phyloP scores from a whole-genome alignment of 1,139 yeast species.

The Kodamaea ohmeri region DNA sequence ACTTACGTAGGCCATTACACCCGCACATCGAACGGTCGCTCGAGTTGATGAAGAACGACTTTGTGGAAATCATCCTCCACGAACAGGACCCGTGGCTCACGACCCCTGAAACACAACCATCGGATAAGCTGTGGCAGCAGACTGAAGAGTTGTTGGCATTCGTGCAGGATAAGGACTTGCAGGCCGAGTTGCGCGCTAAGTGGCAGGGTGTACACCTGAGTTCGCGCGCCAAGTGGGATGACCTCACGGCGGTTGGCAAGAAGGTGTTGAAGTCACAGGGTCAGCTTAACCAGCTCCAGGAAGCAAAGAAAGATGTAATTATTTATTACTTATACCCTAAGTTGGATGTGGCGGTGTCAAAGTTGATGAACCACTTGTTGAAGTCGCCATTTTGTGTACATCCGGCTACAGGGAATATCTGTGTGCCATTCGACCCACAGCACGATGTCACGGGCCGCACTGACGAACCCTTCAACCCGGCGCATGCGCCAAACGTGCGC shows the following conservation, averaged over 20 bases:
- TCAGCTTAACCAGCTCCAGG: slow-evolving; percentile 49
- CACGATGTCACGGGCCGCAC: slow-evolving; percentile 37
- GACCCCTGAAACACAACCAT: slow-evolving; percentile 26
- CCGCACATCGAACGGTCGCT: slow-evolving; percentile 82
- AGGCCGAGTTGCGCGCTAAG: slow-evolving; percentile 47
- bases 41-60: slow-evolving; percentile 60
- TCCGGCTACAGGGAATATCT: slow-evolving; percentile 95
- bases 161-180: slow-evolving; percentile 58
- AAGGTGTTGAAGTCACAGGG: slow-evolving; percentile 43
- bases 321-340: slow-evolving; percentile 84
- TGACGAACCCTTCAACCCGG: slow-evolving; percentile 67
- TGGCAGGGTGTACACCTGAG: slow-evolving; percentile 39
- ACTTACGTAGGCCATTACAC: slow-evolving; percentile 76
- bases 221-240: slow-evolving; percentile 71
- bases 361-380: slow-evolving; percentile 84
- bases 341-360: slow-evolving; percentile 88
- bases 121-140: slow-evolving; percentile 43
- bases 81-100: slow-evolving; percentile 83
- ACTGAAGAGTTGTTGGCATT: slow-evolving; percentile 57
- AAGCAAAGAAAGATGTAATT: slow-evolving; percentile 81
- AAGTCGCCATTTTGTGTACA: slow-evolving; percentile 98
- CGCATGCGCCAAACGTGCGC: slow-evolving; percentile 72
- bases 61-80: slow-evolving; percentile 61
- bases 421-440: slow-evolving; percentile 85
- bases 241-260: slow-evolving; percentile 61